Evolutionary conservation across 148 eudicot species (phyloP).

Genomic region (Drosera capensis): DNA sequence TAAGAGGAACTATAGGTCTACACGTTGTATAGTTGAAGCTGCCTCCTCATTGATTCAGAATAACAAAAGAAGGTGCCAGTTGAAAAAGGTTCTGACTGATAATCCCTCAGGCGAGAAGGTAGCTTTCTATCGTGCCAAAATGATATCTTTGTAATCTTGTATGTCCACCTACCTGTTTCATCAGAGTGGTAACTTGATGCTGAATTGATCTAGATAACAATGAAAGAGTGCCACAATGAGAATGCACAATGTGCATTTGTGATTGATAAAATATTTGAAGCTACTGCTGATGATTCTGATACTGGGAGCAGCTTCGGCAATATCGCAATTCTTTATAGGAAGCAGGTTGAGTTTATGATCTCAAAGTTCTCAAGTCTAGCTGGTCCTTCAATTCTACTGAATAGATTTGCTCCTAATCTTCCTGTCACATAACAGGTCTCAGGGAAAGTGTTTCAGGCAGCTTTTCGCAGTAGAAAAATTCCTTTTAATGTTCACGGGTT

Average conservation of each 20-base stretch:
- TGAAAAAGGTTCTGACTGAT: slow-evolving; percentile 53
- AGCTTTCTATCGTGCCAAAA: not conserved
- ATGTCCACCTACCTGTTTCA: not conserved
- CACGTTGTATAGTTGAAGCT: slow-evolving; percentile 91
- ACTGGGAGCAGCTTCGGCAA: slow-evolving; percentile 43
- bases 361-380: not conserved
- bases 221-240: slow-evolving; percentile 81
- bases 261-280: slow-evolving; percentile 78
- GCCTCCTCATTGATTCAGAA: slow-evolving; percentile 67
- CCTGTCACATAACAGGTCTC: slow-evolving; percentile 39
- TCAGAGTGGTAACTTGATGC: slow-evolving; percentile 3
- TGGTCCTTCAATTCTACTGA: slow-evolving; percentile 8
- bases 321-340: slow-evolving; percentile 80
- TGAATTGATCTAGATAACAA: slow-evolving; percentile 32
- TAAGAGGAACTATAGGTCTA: slow-evolving; percentile 73
- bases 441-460: slow-evolving; percentile 67
- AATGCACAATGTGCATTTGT: slow-evolving; percentile 79
- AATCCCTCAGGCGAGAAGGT: slow-evolving; percentile 85
- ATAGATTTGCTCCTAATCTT: slow-evolving; percentile 6
- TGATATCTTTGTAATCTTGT: not conserved
- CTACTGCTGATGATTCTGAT: slow-evolving; percentile 33
- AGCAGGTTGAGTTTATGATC: slow-evolving; percentile 51
- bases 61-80: slow-evolving; percentile 42
- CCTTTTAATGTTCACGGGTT: slow-evolving; percentile 92
- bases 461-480: slow-evolving; percentile 65